Conservation (phyloP, 495 filamentous ascomycete species). For the Xylaria intraflava region DNA sequence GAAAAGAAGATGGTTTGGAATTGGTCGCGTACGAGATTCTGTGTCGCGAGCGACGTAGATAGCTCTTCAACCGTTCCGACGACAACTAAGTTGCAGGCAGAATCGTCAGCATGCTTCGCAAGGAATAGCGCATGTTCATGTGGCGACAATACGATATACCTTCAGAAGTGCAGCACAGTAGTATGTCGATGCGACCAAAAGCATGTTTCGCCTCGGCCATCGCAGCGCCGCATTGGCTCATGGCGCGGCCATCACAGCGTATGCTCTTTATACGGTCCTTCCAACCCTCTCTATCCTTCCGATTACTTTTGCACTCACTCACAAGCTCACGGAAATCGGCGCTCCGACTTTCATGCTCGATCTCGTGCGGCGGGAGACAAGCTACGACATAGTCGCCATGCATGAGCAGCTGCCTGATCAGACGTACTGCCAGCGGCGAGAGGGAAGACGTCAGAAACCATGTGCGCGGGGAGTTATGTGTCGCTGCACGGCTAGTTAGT, state of each 20-base stretch:
- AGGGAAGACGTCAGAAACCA: constrained; percentile 86
- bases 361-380: constrained; percentile 63
- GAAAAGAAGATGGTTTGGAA: constrained; percentile 95
- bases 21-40: constrained; percentile 76
- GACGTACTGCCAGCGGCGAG: constrained; percentile 65
- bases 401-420: constrained; percentile 66
- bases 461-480: constrained; percentile 57
- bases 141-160: constrained; percentile 38
- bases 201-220: constrained; percentile 76
- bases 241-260: constrained; percentile 49
- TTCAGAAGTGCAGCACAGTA: constrained; percentile 83
- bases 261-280: constrained; percentile 51
- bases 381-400: constrained; percentile 84
- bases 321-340: constrained; percentile 50
- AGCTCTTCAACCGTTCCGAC: constrained; percentile 92
- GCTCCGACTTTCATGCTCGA: constrained; percentile 52
- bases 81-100: constrained; percentile 49
- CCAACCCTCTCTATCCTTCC: constrained; percentile 51
- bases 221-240: constrained; percentile 66
- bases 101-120: constrained; percentile 6
- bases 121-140: neutral
- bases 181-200: constrained; percentile 82
- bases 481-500: constrained; percentile 42
- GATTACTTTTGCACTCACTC: constrained; percentile 50
- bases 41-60: constrained; percentile 60